Evolutionary conservation across 129 eudicot species (phyloP), one percentile per base, ranked within the genome.

Genomic region (Chrysanthemum lavandulifolium): DNA sequence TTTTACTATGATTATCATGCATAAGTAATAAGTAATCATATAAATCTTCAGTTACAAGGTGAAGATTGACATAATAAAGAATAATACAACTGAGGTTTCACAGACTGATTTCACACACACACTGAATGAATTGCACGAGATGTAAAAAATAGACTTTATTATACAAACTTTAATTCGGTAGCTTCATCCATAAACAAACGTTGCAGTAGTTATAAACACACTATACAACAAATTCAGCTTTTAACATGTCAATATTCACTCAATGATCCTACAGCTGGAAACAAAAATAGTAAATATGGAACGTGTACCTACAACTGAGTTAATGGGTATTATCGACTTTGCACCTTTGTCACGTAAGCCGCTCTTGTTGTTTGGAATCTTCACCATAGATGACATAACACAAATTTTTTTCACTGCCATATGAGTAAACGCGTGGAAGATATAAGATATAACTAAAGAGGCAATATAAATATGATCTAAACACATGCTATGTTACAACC

Each of bases 351-450:
- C 92, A 58, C 78, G 76, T 2, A 84, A 79, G 60, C 95, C 84
- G 69, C 96, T 84, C 69, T 89, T 87, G 79, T 95, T 86, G 77
- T 87, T 82, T 7, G 90, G 77, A 76, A 82, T 79, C 80, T 87
- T 92, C 69, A 73, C 86, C 63, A 72, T 68, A 10, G 87, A 81
- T 50, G 91, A 85, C 4, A 92, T 78, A 64, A 65, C 76, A 71
- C 85, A 80, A 52, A 82, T 85, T 71, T 84, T 89, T 78, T 88
- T 76, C 23, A 85, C 74, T 90, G 67, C 25, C 36, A 55, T 72
- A 72, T 84, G 90, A 80, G 25, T 23, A 23, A 23, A 23, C 25
- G 25, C 25, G 25, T 23, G 1, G 25, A 23, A 23, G 25, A 23
- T 23, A 23, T 23, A 23, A 23, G 25, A 23, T 23, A 23, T 23